A percentile compares a stretch with the other conserved stretches of the same genome.
Evolutionary conservation across 345 rosid species (phyloP).

Genomic region (Passiflora organensis): DNA sequence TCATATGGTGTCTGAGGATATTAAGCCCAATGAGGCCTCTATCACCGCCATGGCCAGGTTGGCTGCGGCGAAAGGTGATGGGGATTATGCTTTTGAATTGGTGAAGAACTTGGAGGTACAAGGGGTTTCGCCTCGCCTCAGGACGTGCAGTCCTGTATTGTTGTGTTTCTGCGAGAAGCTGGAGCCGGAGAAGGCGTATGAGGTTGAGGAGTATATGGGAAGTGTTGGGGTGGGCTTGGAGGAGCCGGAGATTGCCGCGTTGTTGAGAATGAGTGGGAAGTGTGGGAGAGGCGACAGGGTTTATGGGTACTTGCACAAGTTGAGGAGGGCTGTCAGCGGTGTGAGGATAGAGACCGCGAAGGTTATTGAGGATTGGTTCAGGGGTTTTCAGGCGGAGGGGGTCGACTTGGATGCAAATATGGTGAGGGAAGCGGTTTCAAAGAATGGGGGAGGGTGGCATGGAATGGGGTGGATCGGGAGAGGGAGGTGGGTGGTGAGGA

Average conservation of each 20-base stretch:
- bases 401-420: conserved; percentile 25
- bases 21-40: conserved; percentile 63
- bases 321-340: conserved; percentile 52
- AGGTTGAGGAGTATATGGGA: conserved; percentile 71
- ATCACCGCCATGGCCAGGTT: conserved; percentile 60
- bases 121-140: conserved; percentile 50
- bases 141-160: conserved; percentile 74
- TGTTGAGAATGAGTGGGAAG: conserved; percentile 62
- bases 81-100: conserved; percentile 60
- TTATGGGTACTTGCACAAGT: conserved; percentile 67
- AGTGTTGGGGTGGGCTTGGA: conserved; percentile 49
- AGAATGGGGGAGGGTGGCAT: conserved; percentile 94
- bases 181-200: conserved; percentile 68
- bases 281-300: conserved; percentile 49
- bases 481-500: conserved; percentile 61
- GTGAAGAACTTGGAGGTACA: conserved; percentile 49
- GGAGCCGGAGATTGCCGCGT: conserved; percentile 58
- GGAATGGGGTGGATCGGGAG: conserved; percentile 87
- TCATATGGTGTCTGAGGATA: conserved; percentile 41
- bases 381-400: conserved; percentile 29
- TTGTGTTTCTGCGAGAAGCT: conserved; percentile 57
- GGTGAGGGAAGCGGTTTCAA: conserved; percentile 39
- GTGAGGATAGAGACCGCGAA: conserved; percentile 54
- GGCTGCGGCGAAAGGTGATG: conserved; percentile 71
- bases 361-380: conserved; percentile 60